A percentile compares a stretch with the other conserved stretches of the same genome.
Conservation (phyloP, 768 basidiomycete genomes). For the Hericium alpestre region DNA sequence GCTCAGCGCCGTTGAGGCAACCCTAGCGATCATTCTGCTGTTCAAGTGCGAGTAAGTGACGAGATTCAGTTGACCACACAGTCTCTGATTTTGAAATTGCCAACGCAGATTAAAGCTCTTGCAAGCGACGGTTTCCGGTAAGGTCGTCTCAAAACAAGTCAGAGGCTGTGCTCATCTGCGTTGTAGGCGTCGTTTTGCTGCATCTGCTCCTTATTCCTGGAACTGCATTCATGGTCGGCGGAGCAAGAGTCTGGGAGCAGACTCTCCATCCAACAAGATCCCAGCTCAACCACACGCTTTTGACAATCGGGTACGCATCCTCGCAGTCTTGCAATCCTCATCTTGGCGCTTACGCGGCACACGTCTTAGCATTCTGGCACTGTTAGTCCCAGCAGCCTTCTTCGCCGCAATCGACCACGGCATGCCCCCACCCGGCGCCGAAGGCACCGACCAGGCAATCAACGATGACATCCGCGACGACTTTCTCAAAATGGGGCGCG, state of each 20-base stretch:
- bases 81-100: no score
- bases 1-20: constrained; percentile 56
- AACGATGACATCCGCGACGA: constrained; percentile 33
- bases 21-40: constrained; percentile 60
- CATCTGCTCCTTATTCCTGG: constrained; percentile 67
- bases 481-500: constrained; percentile 56
- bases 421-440: constrained; percentile 7
- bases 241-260: constrained; percentile 57
- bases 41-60: constrained; percentile 54
- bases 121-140: constrained; percentile 61
- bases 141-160: not conserved
- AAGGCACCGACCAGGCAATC: constrained; percentile 16
- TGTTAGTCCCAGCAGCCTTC: constrained; percentile 57
- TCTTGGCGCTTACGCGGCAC: not conserved
- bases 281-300: constrained; percentile 57
- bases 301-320: constrained; percentile 51
- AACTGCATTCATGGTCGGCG: constrained; percentile 59
- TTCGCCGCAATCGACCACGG: constrained; percentile 47
- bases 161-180: not conserved
- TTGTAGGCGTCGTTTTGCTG: constrained; percentile 56
- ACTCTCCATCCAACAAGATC: constrained; percentile 55
- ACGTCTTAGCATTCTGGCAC: constrained; percentile 40
- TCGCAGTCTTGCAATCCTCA: not conserved
- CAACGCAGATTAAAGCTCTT: constrained; percentile 42
- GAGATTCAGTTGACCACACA: no score